Evolutionary conservation across 208 protist species (phyloP).

Genomic region (Wallacemonas sp.): DNA sequence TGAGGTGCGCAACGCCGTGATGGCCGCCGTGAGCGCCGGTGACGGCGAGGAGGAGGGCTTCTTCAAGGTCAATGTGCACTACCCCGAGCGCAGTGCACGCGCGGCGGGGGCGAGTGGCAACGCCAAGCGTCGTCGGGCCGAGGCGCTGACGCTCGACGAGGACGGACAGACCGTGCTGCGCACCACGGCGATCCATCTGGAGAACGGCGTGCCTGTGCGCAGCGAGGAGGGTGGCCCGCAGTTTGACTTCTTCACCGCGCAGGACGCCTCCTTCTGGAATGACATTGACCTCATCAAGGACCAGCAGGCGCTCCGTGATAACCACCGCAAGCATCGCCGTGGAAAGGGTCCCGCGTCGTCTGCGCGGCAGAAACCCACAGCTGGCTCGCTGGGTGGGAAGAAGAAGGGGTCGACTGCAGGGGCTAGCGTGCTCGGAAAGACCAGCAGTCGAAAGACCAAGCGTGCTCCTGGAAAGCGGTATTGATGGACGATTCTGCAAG

Average conservation of each 20-base stretch:
- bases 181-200: constrained; percentile 42
- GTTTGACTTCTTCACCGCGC: constrained; percentile 75
- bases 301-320: constrained; percentile 39
- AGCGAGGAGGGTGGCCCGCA: constrained; percentile 1
- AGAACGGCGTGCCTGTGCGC: background rate
- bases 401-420: background rate
- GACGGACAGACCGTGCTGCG: constrained; percentile 42
- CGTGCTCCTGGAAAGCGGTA: constrained; percentile 4
- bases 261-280: constrained; percentile 71
- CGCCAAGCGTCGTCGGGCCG: constrained; percentile 48
- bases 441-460: background rate
- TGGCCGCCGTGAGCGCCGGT: background rate
- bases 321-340: constrained; percentile 2
- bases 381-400: background rate
- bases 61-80: constrained; percentile 47
- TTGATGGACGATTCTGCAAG: background rate
- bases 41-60: constrained; percentile 28
- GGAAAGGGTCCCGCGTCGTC: constrained; percentile 14
- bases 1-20: constrained; percentile 8
- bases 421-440: background rate
- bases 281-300: constrained; percentile 72
- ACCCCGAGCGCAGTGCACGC: constrained; percentile 21
- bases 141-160: constrained; percentile 35
- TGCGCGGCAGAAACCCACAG: constrained; percentile 16
- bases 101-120: background rate